A percentile compares a stretch with the other conserved stretches of the same genome.
phyloP scores from a whole-genome alignment of 768 basidiomycete species.

The Plicaturopsis crispa region DNA sequence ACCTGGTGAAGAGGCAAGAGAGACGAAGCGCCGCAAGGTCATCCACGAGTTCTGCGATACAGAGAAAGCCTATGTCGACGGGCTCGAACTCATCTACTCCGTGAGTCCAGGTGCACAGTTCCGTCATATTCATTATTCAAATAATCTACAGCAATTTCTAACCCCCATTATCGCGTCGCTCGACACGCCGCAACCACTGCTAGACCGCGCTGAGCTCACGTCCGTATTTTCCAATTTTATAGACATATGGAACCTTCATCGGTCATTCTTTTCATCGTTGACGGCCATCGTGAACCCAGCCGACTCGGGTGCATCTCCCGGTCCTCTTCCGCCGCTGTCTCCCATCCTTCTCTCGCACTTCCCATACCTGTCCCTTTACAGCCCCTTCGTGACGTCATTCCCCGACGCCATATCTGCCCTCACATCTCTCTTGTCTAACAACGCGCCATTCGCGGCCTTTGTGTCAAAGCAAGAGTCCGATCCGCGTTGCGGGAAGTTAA shows the following conservation, averaged over 20 bases:
- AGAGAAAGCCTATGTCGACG: slow-evolving; percentile 74
- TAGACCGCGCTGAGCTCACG: slow-evolving; percentile 61
- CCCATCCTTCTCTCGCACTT: slow-evolving; percentile 72
- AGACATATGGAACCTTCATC: slow-evolving; percentile 87
- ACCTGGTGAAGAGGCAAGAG: slow-evolving; percentile 38
- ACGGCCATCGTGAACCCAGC: slow-evolving; percentile 32
- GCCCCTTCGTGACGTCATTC: slow-evolving; percentile 77
- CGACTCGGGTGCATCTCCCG: slow-evolving; percentile 9
- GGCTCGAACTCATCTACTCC: slow-evolving; percentile 75
- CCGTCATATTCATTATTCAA: slow-evolving; percentile 2
- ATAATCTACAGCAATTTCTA: slow-evolving; percentile 60
- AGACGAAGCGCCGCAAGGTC: slow-evolving; percentile 57
- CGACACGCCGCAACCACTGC: slow-evolving; percentile 59
- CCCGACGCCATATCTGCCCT: slow-evolving; percentile 56
- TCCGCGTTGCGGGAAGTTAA: slow-evolving; percentile 64
- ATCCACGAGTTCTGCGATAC: slow-evolving; percentile 79
- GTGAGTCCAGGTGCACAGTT: slow-evolving; percentile 31
- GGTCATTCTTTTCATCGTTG: slow-evolving; percentile 60
- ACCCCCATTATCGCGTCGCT: slow-evolving; percentile 72
- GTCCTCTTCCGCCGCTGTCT: slow-evolving; percentile 32
- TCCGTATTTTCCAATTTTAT: slow-evolving; percentile 83
- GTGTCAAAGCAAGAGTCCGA: slow-evolving; percentile 60
- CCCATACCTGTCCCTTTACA: slow-evolving; percentile 84
- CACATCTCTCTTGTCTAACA: slow-evolving; percentile 45
- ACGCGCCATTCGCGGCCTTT: slow-evolving; percentile 53